Conservation (phyloP, 305 asterid genomes). For the Fraxinus sp. region DNA sequence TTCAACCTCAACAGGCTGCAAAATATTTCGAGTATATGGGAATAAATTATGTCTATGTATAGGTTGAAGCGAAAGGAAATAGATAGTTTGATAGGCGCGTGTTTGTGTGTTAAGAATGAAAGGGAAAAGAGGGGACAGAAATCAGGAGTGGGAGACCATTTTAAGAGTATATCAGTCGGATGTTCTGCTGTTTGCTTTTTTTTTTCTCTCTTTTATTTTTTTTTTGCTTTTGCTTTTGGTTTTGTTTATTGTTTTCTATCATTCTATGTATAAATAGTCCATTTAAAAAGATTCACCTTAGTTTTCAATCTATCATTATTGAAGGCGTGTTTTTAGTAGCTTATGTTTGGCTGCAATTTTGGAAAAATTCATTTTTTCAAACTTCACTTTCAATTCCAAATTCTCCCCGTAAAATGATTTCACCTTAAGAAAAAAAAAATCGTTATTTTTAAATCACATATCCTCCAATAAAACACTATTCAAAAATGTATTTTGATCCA, state of each 20-base stretch:
- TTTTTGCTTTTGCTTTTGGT: constrained; percentile 12
- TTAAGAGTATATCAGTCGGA: constrained; percentile 38
- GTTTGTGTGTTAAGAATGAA: constrained; percentile 25
- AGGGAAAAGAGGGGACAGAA: constrained; percentile 34
- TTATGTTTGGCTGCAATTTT: neutral
- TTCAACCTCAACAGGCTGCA: constrained; percentile 16
- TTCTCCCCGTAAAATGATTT: neutral
- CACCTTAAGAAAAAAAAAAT: neutral
- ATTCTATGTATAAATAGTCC: neutral
- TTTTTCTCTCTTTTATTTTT: neutral
- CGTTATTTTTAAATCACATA: too few species aligned
- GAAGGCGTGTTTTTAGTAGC: neutral
- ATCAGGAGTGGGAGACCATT: constrained; percentile 56
- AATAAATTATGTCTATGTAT: constrained; percentile 1
- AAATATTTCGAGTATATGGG: constrained; percentile 21
- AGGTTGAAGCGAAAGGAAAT: constrained; percentile 20
- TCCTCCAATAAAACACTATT: neutral
- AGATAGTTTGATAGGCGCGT: constrained; percentile 21
- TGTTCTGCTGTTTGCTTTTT: constrained; percentile 34
- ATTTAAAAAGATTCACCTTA: neutral
- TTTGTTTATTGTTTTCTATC: neutral
- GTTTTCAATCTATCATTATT: neutral
- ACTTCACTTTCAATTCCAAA: neutral
- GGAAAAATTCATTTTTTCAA: too few species aligned
- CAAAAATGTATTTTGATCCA: neutral